Conservation (phyloP, 306 rosid species). For the Quercus alba region DNA sequence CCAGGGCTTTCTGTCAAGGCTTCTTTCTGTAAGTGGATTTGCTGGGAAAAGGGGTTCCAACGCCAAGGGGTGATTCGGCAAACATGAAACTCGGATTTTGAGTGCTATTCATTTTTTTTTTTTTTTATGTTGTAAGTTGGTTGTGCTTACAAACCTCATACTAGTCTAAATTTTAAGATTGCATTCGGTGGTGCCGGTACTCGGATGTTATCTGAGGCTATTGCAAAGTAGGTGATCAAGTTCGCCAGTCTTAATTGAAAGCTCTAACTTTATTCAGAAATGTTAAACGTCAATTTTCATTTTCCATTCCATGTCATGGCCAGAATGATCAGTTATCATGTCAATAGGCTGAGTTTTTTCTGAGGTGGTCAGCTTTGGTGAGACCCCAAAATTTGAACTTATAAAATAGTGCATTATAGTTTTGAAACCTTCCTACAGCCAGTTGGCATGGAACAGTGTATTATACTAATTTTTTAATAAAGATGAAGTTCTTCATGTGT, state of each 20-base stretch:
- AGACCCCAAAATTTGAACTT: background rate
- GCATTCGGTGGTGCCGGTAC: background rate
- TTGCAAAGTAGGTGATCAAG: background rate
- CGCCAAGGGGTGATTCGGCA: background rate
- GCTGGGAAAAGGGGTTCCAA: slow-evolving; percentile 21
- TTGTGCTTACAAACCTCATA: background rate
- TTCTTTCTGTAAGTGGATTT: slow-evolving; percentile 76
- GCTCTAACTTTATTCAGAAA: background rate
- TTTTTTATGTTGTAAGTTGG: background rate
- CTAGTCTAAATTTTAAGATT: background rate
- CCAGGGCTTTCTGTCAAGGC: slow-evolving; percentile 71
- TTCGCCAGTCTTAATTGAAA: background rate
- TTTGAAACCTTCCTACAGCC: background rate
- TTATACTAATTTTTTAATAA: background rate
- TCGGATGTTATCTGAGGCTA: background rate
- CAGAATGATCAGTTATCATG: background rate
- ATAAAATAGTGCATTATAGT: background rate
- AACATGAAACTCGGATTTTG: background rate
- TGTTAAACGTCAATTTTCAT: background rate
- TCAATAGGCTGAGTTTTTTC: background rate
- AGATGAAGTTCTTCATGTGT: background rate
- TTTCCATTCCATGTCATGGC: background rate
- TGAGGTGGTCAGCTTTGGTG: background rate
- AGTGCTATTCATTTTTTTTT: background rate
- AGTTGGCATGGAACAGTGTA: background rate